Evolutionary conservation across 805 yeast species (phyloP).

Genomic region (Candida tallmaniae): DNA sequence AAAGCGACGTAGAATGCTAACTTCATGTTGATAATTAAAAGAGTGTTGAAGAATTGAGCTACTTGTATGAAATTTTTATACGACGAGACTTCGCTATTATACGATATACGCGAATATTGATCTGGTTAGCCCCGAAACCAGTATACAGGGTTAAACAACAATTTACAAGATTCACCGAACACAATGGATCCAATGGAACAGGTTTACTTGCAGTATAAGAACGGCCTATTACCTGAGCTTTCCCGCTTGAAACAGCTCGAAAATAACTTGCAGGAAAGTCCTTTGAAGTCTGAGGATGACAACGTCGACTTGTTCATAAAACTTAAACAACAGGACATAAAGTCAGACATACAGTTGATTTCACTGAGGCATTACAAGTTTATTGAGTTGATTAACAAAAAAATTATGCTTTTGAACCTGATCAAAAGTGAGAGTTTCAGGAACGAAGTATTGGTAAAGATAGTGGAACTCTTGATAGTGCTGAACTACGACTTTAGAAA

Average conservation of each 20-base stretch:
- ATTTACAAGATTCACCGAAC: not conserved
- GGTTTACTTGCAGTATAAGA: not conserved
- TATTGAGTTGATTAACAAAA: conserved; percentile 29
- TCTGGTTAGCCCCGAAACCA: too few species aligned
- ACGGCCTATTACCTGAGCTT: too few species aligned
- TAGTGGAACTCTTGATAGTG: conserved; percentile 26
- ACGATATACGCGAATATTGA: too few species aligned
- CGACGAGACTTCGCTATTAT: too few species aligned
- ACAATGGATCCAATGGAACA: not conserved
- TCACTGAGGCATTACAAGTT: conserved; percentile 12
- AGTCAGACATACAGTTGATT: conserved; percentile 27
- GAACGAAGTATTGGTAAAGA: conserved; percentile 19
- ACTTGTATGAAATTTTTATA: too few species aligned
- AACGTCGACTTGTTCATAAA: too few species aligned
- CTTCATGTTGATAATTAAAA: conserved; percentile 27
- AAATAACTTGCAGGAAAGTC: not conserved
- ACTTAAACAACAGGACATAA: conserved; percentile 28
- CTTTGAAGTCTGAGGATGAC: conserved; percentile 6
- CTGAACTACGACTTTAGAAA: conserved; percentile 33
- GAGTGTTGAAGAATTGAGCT: too few species aligned
- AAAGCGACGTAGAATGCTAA: too few species aligned
- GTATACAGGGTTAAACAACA: too few species aligned
- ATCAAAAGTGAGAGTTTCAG: conserved; percentile 7
- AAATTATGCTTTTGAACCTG: conserved; percentile 20
- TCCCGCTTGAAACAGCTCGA: too few species aligned